Percentiles rank a stretch among this genome's conserved stretches.
phyloP scores from a whole-genome alignment of 495 filamentous ascomycete species.

The Neurospora sp. region DNA sequence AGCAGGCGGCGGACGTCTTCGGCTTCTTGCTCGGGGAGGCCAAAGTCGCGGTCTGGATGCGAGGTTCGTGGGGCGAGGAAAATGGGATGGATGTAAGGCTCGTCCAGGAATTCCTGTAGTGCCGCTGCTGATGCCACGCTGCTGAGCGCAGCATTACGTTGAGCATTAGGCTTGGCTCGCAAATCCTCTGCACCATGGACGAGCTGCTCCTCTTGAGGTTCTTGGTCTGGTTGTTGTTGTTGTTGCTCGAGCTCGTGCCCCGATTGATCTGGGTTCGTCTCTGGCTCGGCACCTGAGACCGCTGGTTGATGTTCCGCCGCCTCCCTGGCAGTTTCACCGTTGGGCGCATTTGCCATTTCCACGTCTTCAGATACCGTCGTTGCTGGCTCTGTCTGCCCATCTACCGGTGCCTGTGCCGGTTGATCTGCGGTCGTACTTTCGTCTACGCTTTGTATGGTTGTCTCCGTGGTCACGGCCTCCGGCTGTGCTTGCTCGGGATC shows the following conservation, averaged over 20 bases:
- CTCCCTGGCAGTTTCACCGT: background rate
- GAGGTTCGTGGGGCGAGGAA: slow-evolving; percentile 65
- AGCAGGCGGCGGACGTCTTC: slow-evolving; percentile 80
- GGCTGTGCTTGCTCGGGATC: background rate
- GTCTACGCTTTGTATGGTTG: background rate
- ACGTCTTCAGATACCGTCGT: background rate
- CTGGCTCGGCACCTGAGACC: background rate
- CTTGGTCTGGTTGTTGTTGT: background rate
- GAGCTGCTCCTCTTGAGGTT: background rate
- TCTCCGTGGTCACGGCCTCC: background rate
- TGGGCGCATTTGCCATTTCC: background rate
- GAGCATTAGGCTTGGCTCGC: background rate
- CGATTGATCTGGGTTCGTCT: background rate
- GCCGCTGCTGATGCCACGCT: slow-evolving; percentile 29
- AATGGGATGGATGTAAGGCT: slow-evolving; percentile 65
- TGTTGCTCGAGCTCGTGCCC: background rate
- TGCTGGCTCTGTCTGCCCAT: background rate
- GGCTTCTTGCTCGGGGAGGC: slow-evolving; percentile 71
- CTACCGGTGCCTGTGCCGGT: background rate
- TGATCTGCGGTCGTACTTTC: background rate
- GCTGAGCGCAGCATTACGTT: slow-evolving; percentile 11
- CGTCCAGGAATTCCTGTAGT: slow-evolving; percentile 24
- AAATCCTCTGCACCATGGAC: background rate
- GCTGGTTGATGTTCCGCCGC: background rate
- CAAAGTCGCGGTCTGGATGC: slow-evolving; percentile 66